Percentiles rank a stretch among this genome's conserved stretches.
Conservation (phyloP, 179 eudicot species). For the Sideroxylon spinosum region DNA sequence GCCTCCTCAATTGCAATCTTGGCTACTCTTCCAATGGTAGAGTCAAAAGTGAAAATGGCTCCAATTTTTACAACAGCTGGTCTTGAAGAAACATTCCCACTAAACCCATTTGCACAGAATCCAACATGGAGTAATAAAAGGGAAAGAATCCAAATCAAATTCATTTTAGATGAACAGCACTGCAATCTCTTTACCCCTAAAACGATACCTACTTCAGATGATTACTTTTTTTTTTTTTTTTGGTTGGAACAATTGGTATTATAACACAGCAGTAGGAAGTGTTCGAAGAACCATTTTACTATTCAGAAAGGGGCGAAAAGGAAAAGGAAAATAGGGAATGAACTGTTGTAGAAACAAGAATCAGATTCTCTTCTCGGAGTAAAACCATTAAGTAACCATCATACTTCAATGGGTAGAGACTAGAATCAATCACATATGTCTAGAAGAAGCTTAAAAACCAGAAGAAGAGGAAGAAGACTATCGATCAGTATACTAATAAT, state of each 20-base stretch:
- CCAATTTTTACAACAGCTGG: constrained; percentile 76
- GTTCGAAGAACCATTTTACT: too few relatives aligned
- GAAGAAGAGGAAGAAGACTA: not conserved
- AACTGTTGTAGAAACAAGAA: not conserved
- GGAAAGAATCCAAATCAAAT: constrained; percentile 28
- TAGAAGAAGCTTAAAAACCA: not conserved
- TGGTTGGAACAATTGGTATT: not conserved
- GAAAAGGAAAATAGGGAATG: not conserved
- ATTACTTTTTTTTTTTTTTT: not conserved
- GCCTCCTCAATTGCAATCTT: constrained; percentile 79
- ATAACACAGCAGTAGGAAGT: too few relatives aligned
- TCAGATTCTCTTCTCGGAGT: constrained; percentile 13
- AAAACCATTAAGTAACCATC: not conserved
- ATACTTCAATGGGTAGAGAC: not conserved
- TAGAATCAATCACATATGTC: not conserved
- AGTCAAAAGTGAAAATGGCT: constrained; percentile 74
- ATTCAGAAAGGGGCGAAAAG: not conserved
- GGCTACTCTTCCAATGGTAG: constrained; percentile 87
- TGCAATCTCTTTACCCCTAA: constrained; percentile 11
- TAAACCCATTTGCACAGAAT: constrained; percentile 35
- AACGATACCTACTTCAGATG: constrained; percentile 8
- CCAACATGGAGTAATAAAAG: constrained; percentile 32
- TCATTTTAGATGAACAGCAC: constrained; percentile 34
- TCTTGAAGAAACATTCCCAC: constrained; percentile 46
- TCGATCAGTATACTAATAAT: too few relatives aligned